These are phyloP conservation scores for Begonia peltatifolia DNA, from an alignment of 306 rosid species.

Conservation along the genomic window DNA sequence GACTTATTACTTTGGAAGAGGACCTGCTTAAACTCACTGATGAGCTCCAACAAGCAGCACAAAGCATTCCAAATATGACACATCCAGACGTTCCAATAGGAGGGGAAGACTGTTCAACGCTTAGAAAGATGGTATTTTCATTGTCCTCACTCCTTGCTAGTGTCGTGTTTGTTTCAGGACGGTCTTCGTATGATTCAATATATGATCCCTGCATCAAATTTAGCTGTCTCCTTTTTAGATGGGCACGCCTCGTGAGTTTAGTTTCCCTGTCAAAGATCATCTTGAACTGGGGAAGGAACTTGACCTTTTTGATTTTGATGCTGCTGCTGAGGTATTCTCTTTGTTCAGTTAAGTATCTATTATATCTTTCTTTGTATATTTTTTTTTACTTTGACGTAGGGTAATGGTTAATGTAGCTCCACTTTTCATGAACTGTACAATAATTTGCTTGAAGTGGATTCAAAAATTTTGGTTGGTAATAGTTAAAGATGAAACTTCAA, in stretches of 20 bases:
- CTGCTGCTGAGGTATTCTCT: conserved; percentile 80
- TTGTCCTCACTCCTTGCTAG: conserved; percentile 6
- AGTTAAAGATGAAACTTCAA: too few relatives aligned
- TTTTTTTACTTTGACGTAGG: not conserved
- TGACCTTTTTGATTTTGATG: conserved; percentile 84
- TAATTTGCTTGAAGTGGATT: too few relatives aligned
- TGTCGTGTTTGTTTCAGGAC: not conserved
- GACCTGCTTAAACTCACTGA: conserved; percentile 62
- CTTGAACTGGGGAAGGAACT: conserved; percentile 79
- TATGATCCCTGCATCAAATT: not conserved
- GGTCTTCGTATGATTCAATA: not conserved
- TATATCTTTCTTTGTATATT: conserved; percentile 8
- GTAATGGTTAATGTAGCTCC: not conserved
- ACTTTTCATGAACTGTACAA: not conserved
- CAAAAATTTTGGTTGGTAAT: too few relatives aligned
- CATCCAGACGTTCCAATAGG: conserved; percentile 92
- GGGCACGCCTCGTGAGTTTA: conserved; percentile 44
- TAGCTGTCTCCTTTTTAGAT: conserved; percentile 32
- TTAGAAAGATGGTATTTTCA: conserved; percentile 47
- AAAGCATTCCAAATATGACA: conserved; percentile 69
- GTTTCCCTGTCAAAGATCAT: conserved; percentile 78
- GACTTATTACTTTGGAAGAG: conserved; percentile 62
- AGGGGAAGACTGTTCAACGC: conserved; percentile 58
- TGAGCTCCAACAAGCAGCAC: conserved; percentile 84
- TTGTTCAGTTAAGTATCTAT: conserved; percentile 18